Percentiles rank a stretch among this genome's conserved stretches.
These are phyloP conservation scores for Capsicum chinense DNA, from an alignment of 257 asterid genomes.

Conservation along the genomic window DNA sequence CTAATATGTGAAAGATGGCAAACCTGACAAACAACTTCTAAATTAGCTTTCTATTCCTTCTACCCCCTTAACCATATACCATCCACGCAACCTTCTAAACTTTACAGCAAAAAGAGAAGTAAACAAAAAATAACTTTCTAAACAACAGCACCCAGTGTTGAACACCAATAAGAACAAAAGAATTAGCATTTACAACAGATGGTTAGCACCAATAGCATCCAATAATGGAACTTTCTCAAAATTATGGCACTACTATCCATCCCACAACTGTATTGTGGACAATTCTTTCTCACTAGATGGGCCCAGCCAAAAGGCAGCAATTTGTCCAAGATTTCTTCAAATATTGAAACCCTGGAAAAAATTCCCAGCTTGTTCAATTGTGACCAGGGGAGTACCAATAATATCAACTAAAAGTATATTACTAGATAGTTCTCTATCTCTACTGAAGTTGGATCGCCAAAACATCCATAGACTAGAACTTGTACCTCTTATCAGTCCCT, in stretches of 20 bases:
- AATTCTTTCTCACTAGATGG: background rate
- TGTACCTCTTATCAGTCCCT: background rate
- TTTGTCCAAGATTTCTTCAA: conserved; percentile 59
- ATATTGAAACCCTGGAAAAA: conserved; percentile 58
- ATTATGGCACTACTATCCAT: conserved; percentile 3
- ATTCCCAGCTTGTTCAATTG: conserved; percentile 40
- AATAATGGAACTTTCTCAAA: conserved; percentile 7
- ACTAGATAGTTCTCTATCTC: conserved; percentile 14
- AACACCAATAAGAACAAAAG: background rate
- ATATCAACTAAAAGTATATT: conserved; percentile 33
- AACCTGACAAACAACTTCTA: background rate
- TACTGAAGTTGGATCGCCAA: conserved; percentile 32
- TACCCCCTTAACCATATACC: background rate
- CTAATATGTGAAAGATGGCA: background rate
- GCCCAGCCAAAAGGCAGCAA: conserved; percentile 31
- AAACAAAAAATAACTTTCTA: conserved; percentile 18
- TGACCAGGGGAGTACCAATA: conserved; percentile 45
- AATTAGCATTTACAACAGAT: conserved; percentile 19
- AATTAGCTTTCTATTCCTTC: background rate
- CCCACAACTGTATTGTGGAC: conserved; percentile 19
- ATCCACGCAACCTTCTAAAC: background rate
- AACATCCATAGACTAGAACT: conserved; percentile 21
- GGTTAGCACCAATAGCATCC: conserved; percentile 13
- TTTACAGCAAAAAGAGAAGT: background rate
- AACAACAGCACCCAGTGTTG: background rate